Conservation (phyloP, 2,329 filamentous ascomycete species). For the Sporothrix protearum region DNA sequence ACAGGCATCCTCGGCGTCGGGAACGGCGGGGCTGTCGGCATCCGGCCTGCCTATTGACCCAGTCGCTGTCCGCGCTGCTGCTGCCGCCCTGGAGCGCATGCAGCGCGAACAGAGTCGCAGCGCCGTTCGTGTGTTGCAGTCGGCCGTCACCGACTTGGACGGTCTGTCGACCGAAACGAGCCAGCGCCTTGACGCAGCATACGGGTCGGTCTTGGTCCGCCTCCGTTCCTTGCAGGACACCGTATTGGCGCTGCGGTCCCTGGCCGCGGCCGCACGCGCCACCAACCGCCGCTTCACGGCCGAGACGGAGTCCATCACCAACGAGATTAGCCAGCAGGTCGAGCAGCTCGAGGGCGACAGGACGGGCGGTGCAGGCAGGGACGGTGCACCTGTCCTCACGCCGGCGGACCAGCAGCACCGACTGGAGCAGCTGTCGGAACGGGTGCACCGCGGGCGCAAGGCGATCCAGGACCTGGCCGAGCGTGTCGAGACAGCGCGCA, state of each 20-base stretch:
- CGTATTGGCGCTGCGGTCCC: conserved; percentile 60
- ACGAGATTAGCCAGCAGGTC: conserved; percentile 59
- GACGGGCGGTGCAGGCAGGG: neutral
- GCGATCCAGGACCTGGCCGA: conserved; percentile 58
- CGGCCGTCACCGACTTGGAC: conserved; percentile 23
- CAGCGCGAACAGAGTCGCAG: conserved; percentile 24
- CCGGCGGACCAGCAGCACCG: conserved; percentile 63
- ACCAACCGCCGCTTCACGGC: conserved; percentile 57
- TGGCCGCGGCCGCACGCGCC: conserved; percentile 59
- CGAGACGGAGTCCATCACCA: conserved; percentile 57
- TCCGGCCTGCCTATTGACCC: neutral
- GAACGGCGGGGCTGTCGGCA: neutral
- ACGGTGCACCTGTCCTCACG: conserved; percentile 50
- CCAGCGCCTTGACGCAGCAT: conserved; percentile 66
- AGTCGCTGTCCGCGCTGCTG: conserved; percentile 23
- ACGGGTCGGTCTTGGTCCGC: conserved; percentile 69
- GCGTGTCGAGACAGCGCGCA: conserved; percentile 61
- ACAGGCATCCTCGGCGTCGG: neutral
- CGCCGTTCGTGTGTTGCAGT: conserved; percentile 22
- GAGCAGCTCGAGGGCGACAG: neutral
- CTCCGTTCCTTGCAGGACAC: conserved; percentile 61
- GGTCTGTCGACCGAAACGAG: conserved; percentile 55
- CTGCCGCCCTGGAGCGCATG: conserved; percentile 25
- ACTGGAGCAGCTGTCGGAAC: conserved; percentile 58
- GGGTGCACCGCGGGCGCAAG: conserved; percentile 58